phyloP scores from a whole-genome alignment of 1,139 yeast genomes.

The Starmera stellimalicola region DNA sequence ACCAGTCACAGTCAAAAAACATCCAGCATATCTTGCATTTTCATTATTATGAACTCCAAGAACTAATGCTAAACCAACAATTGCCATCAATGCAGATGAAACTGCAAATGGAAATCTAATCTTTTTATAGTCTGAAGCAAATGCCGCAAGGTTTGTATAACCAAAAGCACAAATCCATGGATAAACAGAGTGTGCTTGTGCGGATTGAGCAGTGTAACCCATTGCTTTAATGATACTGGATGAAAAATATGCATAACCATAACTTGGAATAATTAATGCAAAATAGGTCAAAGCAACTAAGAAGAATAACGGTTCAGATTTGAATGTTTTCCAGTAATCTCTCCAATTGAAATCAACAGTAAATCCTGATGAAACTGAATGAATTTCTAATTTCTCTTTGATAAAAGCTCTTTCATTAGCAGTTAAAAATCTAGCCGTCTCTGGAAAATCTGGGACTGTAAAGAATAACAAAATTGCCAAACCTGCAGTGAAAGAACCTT shows the following conservation, averaged over 20 bases:
- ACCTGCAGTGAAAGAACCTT: constrained; percentile 53
- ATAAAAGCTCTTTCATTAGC: constrained; percentile 31
- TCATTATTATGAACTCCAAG: constrained; percentile 31
- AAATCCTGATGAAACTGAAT: constrained; percentile 29
- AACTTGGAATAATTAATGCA: constrained; percentile 36
- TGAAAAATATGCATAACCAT: constrained; percentile 40
- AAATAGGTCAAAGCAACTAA: constrained; percentile 42
- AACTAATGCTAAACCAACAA: constrained; percentile 34
- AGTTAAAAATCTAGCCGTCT: constrained; percentile 39
- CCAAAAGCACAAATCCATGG: constrained; percentile 38
- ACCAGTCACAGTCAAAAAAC: constrained; percentile 59
- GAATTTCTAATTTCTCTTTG: constrained; percentile 33
- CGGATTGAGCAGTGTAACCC: constrained; percentile 34
- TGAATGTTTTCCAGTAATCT: constrained; percentile 33
- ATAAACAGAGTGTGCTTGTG: constrained; percentile 43
- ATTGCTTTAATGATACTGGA: constrained; percentile 37
- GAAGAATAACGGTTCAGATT: constrained; percentile 40
- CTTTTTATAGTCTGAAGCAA: constrained; percentile 29
- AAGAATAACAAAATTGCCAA: constrained; percentile 54
- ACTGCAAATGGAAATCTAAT: constrained; percentile 28
- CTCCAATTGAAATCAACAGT: constrained; percentile 22
- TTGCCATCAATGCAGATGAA: constrained; percentile 26
- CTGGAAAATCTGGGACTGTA: constrained; percentile 66
- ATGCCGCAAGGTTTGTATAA: constrained; percentile 29
- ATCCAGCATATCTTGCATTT: constrained; percentile 54